Base-by-base conservation (phyloP, 2,329 filamentous ascomycete species). In the Eutypa lata region DNA sequence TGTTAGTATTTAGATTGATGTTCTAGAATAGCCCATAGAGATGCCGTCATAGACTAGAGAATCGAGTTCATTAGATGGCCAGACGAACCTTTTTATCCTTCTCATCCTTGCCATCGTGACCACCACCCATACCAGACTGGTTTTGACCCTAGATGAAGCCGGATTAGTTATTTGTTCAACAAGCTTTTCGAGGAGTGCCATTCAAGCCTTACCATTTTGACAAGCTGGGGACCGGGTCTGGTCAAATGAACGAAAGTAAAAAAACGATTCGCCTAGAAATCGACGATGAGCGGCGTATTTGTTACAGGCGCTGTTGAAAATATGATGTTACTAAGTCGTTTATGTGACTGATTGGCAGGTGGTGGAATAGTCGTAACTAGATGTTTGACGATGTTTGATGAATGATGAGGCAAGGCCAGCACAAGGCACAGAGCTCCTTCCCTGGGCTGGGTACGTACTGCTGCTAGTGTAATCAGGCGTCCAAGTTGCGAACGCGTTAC, bases 1-100 rank as follows among this genome's bases (percentile, higher is more conserved):
- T 24, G 21, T 28, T 13, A 28, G 22, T 45, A 45, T 45, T 24
- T 5, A 18, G 19, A 18, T 18, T 6, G 19, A 3, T 18, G 10
- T 21, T 18, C 3, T 13, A n/a, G 16, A 26, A 14, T 21, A n/a
- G 31, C 38, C 31, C 48, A 44, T 49, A 24, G 53, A 13, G 16
- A 19, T 21, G 22, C 49, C 11, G 59, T 45, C 35, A 49, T 13
- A 35, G 7, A 33, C 10, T 31, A 11, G 10, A 26, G 24, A 24
- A 50, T 33, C 18, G 28, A 14, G 26, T 46, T 37, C 18, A 8
- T 44, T n/a, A 49, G 28, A 47, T 21, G n/a, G 22, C 50, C 38
- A 46, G 28, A 52, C 71, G 51, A 76, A 90, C 93, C 84, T 97
- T 97, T 83, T 97, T 96, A 68, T 95, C 92, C 77, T 92, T 92